Conservation (phyloP, 2,329 filamentous ascomycete genomes). For the Ophiosphaerella narmari region DNA sequence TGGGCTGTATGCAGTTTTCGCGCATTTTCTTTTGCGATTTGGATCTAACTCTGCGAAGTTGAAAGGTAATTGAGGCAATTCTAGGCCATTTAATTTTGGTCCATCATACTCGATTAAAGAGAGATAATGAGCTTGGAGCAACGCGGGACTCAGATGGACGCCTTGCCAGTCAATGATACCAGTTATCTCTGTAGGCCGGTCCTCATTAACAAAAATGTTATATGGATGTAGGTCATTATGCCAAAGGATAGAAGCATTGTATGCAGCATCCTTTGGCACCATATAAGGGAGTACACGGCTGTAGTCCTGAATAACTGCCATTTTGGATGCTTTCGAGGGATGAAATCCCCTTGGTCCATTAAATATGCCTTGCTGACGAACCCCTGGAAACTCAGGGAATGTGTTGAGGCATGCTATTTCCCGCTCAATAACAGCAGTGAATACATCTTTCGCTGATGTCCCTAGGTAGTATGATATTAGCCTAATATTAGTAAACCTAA, state of each 20-base stretch:
- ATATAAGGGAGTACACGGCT: neutral
- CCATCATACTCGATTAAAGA: slow-evolving; percentile 13
- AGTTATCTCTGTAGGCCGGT: slow-evolving; percentile 9
- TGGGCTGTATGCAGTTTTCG: slow-evolving; percentile 4
- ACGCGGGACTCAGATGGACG: slow-evolving; percentile 8
- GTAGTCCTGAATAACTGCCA: slow-evolving; percentile 7
- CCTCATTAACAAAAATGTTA: slow-evolving; percentile 23
- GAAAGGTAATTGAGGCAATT: slow-evolving; percentile 2
- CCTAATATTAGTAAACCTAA: neutral
- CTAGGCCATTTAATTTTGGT: slow-evolving; percentile 1
- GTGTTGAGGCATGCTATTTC: slow-evolving; percentile 33
- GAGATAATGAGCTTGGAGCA: slow-evolving; percentile 6
- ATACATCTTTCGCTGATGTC: slow-evolving; percentile 15
- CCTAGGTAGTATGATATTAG: slow-evolving; percentile 7
- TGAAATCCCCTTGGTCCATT: slow-evolving; percentile 11
- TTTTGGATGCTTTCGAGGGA: slow-evolving; percentile 17
- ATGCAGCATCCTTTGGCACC: slow-evolving; percentile 10
- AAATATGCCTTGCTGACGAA: slow-evolving; percentile 11
- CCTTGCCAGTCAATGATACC: slow-evolving; percentile 31
- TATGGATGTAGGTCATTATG: slow-evolving; percentile 26
- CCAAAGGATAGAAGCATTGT: slow-evolving; percentile 19
- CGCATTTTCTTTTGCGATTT: neutral
- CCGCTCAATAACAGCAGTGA: slow-evolving; percentile 29
- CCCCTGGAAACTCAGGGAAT: neutral
- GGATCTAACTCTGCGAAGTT: slow-evolving; percentile 8